These are phyloP conservation scores for Colletotrichum eleusines DNA, from an alignment of 2,329 filamentous ascomycete species.

Conservation along the genomic window DNA sequence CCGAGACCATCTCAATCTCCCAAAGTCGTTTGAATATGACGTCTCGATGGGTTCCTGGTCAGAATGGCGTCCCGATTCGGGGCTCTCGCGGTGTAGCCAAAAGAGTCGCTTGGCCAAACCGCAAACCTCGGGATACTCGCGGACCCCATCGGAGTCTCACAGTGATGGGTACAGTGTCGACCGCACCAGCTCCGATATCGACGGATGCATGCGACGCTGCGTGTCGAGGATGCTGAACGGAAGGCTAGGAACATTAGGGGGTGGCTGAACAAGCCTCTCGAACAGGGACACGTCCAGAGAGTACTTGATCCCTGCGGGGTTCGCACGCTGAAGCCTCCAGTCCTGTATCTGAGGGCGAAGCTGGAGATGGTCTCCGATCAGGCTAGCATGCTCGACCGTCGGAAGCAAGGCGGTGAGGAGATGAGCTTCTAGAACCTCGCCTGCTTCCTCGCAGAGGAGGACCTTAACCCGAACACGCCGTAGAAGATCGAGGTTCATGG, in stretches of 20 bases:
- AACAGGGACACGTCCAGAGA: constrained; percentile 72
- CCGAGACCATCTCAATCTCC: constrained; percentile 73
- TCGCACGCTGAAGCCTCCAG: constrained; percentile 65
- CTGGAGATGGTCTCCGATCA: constrained; percentile 74
- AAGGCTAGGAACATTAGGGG: constrained; percentile 43
- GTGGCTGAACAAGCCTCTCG: constrained; percentile 63
- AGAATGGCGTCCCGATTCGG: constrained; percentile 22
- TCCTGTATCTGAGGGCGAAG: constrained; percentile 70
- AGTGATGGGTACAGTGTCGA: constrained; percentile 68
- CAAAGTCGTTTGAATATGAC: constrained; percentile 68
- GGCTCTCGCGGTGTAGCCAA: constrained; percentile 69
- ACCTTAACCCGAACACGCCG: constrained; percentile 65
- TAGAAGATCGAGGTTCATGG: constrained; percentile 62
- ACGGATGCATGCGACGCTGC: constrained; percentile 75
- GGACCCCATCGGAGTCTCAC: constrained; percentile 59
- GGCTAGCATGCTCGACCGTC: constrained; percentile 69
- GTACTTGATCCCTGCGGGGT: constrained; percentile 60
- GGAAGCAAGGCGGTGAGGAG: constrained; percentile 70
- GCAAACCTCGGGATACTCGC: constrained; percentile 59
- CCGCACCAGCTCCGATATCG: constrained; percentile 69
- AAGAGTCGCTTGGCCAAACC: constrained; percentile 68
- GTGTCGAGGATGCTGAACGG: constrained; percentile 60
- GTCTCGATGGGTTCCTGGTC: constrained; percentile 52
- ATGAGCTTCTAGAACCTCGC: constrained; percentile 75
- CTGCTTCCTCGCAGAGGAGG: constrained; percentile 76